Evolutionary conservation across 495 filamentous ascomycete species (phyloP), one percentile per base, ranked within the genome.

Genomic region (Penicillium pulvis): DNA sequence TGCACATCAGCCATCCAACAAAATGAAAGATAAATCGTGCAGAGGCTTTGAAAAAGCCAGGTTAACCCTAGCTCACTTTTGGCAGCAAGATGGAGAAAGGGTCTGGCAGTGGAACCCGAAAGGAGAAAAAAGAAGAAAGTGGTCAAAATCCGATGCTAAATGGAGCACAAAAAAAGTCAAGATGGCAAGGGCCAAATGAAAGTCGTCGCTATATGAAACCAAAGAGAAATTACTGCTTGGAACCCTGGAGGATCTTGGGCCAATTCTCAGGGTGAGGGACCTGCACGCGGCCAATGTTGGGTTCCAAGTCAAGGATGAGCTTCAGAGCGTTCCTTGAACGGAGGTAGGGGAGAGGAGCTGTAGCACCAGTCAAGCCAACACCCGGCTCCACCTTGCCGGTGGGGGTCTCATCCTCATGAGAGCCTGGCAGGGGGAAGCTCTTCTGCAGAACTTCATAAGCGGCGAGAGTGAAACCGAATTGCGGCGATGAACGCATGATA

Each of bases 401-500:
- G 20, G 79, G 75, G 2, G 63, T 59, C 39, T 71, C 66, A 23
- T 82, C 82, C 39, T 80, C 72, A 31, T 79, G 79, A 24, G 80
- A 70, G 9, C 89, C 92, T 4, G 91, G 91, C 81, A 92, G 86
- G 4, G 95, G 94, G 42, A 98, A 75, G 53, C 85, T 42, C 53
- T 84, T 90, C 79, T 97, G 91, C 49, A 98, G 79, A 26, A 98
- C 79, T 72, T 98, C 94, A 71, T 98, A 98, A 9, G 88, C 88
- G 4, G 94, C 94, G 9, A 98, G 84, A 3, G 94, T 98, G 77
- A 97, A 98, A 56, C 94, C 94, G 75, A 98, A 98, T 68, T 98
- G 94, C 20, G 94, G 94, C 1, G 92, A 97, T 4, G 91, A 96
- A 62, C 94, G 87, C 66, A 98, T 58, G 62, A 98, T 92, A 79